Conservation (phyloP, 306 rosid genomes). For the Spatholobus suberectus region DNA sequence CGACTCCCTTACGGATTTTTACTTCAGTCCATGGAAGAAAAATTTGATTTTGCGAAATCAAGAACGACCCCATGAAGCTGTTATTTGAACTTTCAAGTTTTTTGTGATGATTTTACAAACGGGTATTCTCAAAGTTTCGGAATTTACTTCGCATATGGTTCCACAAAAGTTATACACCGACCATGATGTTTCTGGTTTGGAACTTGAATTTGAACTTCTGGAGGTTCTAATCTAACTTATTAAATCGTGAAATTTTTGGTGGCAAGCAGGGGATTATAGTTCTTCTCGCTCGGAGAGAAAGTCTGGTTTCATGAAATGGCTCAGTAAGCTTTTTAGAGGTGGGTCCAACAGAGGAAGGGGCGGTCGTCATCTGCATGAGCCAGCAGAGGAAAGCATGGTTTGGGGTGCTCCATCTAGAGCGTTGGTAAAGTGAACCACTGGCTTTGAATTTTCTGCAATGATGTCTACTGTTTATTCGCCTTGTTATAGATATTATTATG, state of each 20-base stretch:
- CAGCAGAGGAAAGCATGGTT: slow-evolving; percentile 74
- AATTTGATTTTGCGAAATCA: neutral
- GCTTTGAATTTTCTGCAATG: slow-evolving; percentile 31
- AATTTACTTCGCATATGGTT: slow-evolving; percentile 36
- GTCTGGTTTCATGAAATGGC: slow-evolving; percentile 95
- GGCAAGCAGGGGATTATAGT: slow-evolving; percentile 75
- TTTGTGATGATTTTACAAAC: slow-evolving; percentile 12
- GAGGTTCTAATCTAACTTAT: neutral
- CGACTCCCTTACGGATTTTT: neutral
- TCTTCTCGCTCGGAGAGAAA: slow-evolving; percentile 88
- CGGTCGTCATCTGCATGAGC: slow-evolving; percentile 60
- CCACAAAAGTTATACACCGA: neutral
- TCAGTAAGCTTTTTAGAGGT: slow-evolving; percentile 77
- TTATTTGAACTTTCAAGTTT: neutral
- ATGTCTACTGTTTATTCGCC: neutral
- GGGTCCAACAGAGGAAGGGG: slow-evolving; percentile 64
- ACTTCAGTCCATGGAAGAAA: slow-evolving; percentile 20
- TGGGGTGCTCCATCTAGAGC: slow-evolving; percentile 76
- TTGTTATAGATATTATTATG: slow-evolving; percentile 31
- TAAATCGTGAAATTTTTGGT: slow-evolving; percentile 42
- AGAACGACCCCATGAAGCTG: slow-evolving; percentile 27
- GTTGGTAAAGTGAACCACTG: slow-evolving; percentile 51
- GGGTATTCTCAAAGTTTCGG: slow-evolving; percentile 35
- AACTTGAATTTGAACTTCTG: neutral
- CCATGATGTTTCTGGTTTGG: slow-evolving; percentile 6